Percentiles rank a stretch among this genome's conserved stretches.
phyloP scores from a whole-genome alignment of 441 rosid species.

The Codiaeum variegatum region DNA sequence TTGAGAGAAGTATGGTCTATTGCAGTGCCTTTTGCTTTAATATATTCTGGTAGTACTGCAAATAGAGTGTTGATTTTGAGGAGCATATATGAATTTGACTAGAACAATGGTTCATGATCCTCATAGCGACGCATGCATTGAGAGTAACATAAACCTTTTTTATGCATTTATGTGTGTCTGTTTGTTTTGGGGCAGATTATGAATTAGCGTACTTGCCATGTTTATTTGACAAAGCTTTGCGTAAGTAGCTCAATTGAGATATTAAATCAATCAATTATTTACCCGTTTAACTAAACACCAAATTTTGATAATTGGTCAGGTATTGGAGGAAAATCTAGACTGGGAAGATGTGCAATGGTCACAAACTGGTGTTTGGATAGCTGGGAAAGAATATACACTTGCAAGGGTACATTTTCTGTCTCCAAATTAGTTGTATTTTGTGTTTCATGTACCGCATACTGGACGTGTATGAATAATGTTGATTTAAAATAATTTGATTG shows the following conservation, averaged over 20 bases:
- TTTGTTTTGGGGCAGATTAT: not conserved
- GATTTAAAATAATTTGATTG: not conserved
- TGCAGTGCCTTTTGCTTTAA: not conserved
- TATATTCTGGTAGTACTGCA: not conserved
- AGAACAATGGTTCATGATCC: not conserved
- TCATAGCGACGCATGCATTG: not conserved
- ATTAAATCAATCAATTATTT: not conserved
- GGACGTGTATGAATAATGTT: not conserved
- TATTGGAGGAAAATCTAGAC: conserved; percentile 83
- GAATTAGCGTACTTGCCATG: not conserved
- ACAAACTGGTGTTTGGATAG: conserved; percentile 94
- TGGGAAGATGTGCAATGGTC: conserved; percentile 99
- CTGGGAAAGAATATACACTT: conserved; percentile 81
- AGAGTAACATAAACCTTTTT: not conserved
- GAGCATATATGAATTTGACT: not conserved
- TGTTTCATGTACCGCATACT: not conserved
- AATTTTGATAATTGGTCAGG: conserved; percentile 35
- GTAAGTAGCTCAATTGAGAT: not conserved
- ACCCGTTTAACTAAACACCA: not conserved
- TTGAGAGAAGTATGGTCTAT: not conserved
- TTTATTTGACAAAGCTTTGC: not conserved
- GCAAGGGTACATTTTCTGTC: conserved; percentile 91
- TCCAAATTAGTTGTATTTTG: conserved; percentile 36
- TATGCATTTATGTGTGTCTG: too few relatives aligned
- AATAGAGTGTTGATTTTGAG: not conserved